Conservation (phyloP, 305 asterid genomes). For the Striga hermonthica region DNA sequence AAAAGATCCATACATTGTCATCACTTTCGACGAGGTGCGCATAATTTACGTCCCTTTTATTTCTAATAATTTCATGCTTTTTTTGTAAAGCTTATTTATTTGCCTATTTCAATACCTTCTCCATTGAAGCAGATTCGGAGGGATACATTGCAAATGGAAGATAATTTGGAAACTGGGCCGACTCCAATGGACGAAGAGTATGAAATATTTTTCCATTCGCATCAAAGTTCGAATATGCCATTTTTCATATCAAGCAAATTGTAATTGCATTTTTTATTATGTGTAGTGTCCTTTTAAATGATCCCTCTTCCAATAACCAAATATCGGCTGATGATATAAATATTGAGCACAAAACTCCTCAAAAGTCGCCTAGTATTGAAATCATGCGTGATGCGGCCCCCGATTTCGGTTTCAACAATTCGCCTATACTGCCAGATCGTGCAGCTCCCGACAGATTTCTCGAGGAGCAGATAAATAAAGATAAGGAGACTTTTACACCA, state of each 20-base stretch:
- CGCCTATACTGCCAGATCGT: slow-evolving; percentile 44
- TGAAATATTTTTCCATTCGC: slow-evolving; percentile 25
- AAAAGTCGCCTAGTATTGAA: slow-evolving; percentile 44
- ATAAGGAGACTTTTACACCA: slow-evolving; percentile 41
- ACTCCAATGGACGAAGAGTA: slow-evolving; percentile 69
- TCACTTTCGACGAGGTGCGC: slow-evolving; percentile 54
- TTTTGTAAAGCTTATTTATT: neutral
- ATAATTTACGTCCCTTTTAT: slow-evolving; percentile 2
- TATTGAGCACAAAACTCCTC: slow-evolving; percentile 35
- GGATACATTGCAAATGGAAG: slow-evolving; percentile 34
- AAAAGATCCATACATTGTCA: slow-evolving; percentile 54
- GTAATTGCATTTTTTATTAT: slow-evolving; percentile 17
- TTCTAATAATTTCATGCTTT: neutral
- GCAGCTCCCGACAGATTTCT: slow-evolving; percentile 54
- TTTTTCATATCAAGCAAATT: slow-evolving; percentile 14
- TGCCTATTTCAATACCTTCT: slow-evolving; percentile 18
- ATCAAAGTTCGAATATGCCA: slow-evolving; percentile 1
- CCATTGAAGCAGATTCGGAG: slow-evolving; percentile 41
- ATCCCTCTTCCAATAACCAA: slow-evolving; percentile 37
- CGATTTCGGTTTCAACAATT: slow-evolving; percentile 36
- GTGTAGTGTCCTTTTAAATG: slow-evolving; percentile 40
- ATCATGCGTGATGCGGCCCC: slow-evolving; percentile 48
- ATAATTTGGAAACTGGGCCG: slow-evolving; percentile 38
- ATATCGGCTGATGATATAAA: slow-evolving; percentile 28
- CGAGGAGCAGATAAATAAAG: slow-evolving; percentile 54